These are phyloP conservation scores for Saksenaea oblongispora DNA, from an alignment of 371 early-diverging fungal species.

Conservation along the genomic window DNA sequence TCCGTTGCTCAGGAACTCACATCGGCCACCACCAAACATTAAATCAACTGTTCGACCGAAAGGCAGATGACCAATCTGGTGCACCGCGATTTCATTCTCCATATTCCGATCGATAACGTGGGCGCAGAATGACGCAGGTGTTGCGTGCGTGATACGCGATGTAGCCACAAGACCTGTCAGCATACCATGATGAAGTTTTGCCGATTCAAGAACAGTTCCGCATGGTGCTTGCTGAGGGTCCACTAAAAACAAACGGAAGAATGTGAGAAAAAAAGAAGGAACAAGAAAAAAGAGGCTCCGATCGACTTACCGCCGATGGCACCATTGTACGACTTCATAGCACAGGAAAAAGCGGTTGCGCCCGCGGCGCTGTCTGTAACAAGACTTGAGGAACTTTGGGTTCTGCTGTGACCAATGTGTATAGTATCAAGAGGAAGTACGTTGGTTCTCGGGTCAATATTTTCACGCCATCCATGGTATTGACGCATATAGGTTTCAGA, in stretches of 20 bases:
- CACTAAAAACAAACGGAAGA: slow-evolving; percentile 34
- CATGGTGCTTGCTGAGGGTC: slow-evolving; percentile 70
- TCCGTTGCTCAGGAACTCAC: slow-evolving; percentile 77
- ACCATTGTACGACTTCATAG: slow-evolving; percentile 83
- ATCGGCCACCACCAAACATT: slow-evolving; percentile 90
- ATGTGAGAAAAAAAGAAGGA: neutral
- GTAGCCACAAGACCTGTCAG: slow-evolving; percentile 92
- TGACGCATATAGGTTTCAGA: slow-evolving; percentile 88
- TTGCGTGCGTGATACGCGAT: slow-evolving; percentile 91
- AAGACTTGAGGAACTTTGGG: slow-evolving; percentile 76
- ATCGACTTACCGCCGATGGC: slow-evolving; percentile 75
- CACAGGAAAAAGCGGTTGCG: slow-evolving; percentile 92
- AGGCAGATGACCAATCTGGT: slow-evolving; percentile 84
- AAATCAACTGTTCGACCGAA: slow-evolving; percentile 84
- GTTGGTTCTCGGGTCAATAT: slow-evolving; percentile 34
- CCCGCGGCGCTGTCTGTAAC: slow-evolving; percentile 97
- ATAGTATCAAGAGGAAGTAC: slow-evolving; percentile 79
- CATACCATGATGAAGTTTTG: slow-evolving; percentile 74
- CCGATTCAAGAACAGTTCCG: slow-evolving; percentile 93
- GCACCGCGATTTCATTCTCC: slow-evolving; percentile 85
- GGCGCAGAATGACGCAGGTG: slow-evolving; percentile 77
- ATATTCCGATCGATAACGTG: slow-evolving; percentile 78
- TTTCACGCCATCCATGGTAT: slow-evolving; percentile 64
- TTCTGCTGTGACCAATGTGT: slow-evolving; percentile 85
- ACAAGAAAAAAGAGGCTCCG: neutral